Evolutionary conservation across 2,329 filamentous ascomycete species (phyloP).

Genomic region (Trichophyton benhamiae): DNA sequence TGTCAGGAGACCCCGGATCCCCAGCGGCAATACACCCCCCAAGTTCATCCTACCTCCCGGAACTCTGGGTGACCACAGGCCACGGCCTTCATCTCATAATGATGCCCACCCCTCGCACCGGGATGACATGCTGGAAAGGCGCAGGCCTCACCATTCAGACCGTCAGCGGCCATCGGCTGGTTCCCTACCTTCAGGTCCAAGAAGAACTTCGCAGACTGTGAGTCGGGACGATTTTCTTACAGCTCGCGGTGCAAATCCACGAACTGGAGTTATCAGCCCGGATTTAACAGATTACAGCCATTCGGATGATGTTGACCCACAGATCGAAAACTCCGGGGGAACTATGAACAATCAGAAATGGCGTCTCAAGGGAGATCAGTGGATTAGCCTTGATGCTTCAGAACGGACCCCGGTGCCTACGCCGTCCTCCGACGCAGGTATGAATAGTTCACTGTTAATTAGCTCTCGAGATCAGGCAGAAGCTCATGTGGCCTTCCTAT

Average conservation of each 20-base stretch:
- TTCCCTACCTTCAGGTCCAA: background rate
- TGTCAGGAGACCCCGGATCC: constrained; percentile 7
- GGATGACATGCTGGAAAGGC: background rate
- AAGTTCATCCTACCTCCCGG: background rate
- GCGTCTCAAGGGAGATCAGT: constrained; percentile 26
- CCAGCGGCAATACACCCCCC: background rate
- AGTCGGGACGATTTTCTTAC: constrained; percentile 26
- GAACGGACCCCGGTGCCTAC: constrained; percentile 15
- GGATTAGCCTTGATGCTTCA: constrained; percentile 23
- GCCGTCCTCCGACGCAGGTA: constrained; percentile 6
- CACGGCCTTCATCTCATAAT: background rate
- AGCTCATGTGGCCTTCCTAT: constrained; percentile 16
- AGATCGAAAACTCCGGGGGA: constrained; percentile 11
- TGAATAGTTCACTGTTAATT: background rate
- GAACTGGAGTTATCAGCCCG: constrained; percentile 29
- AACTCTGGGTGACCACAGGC: background rate
- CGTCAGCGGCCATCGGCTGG: background rate
- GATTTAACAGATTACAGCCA: constrained; percentile 18
- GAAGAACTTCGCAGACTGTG: constrained; percentile 8
- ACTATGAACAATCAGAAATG: constrained; percentile 19
- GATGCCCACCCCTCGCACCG: background rate
- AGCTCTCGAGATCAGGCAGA: constrained; percentile 7
- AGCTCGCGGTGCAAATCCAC: constrained; percentile 23
- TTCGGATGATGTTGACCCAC: constrained; percentile 14
- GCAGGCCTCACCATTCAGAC: background rate